A percentile compares a stretch with the other conserved stretches of the same genome.
Evolutionary conservation across 2,329 filamentous ascomycete species (phyloP).

Genomic region (Ascochyta clinopodiicola): DNA sequence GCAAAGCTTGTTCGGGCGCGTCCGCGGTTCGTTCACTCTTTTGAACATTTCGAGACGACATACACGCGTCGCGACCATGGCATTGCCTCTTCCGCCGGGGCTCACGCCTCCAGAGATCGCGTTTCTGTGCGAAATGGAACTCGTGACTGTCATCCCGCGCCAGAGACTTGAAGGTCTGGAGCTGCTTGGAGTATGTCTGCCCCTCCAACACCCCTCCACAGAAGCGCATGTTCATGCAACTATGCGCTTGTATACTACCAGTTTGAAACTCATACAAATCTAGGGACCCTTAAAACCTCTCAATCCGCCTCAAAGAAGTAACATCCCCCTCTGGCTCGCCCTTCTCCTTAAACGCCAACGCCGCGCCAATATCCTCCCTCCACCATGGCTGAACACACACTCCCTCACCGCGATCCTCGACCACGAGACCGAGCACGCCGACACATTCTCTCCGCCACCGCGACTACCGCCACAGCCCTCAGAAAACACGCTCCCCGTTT

Average conservation of each 20-base stretch:
- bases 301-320: constrained; percentile 78
- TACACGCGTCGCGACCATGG: constrained; percentile 56
- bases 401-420: constrained; percentile 80
- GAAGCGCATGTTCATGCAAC: background rate
- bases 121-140: constrained; percentile 97
- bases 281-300: constrained; percentile 81
- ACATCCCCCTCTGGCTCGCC: constrained; percentile 91
- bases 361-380: constrained; percentile 89
- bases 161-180: constrained; percentile 86
- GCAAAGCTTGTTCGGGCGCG: constrained; percentile 23
- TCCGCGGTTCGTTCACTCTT: constrained; percentile 15
- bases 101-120: constrained; percentile 87
- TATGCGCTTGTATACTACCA: background rate
- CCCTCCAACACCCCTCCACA: constrained; percentile 40
- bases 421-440: constrained; percentile 76
- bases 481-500: constrained; percentile 44
- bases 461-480: constrained; percentile 68
- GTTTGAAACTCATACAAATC: constrained; percentile 18
- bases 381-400: constrained; percentile 82
- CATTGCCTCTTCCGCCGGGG: constrained; percentile 67
- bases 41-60: constrained; percentile 14
- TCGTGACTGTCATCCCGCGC: constrained; percentile 89
- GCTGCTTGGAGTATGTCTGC: constrained; percentile 77
- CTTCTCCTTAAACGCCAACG: constrained; percentile 93
- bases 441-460: constrained; percentile 77